Base-by-base conservation (phyloP, 2,329 filamentous ascomycete species). In the Lasiodiplodia citricola region DNA sequence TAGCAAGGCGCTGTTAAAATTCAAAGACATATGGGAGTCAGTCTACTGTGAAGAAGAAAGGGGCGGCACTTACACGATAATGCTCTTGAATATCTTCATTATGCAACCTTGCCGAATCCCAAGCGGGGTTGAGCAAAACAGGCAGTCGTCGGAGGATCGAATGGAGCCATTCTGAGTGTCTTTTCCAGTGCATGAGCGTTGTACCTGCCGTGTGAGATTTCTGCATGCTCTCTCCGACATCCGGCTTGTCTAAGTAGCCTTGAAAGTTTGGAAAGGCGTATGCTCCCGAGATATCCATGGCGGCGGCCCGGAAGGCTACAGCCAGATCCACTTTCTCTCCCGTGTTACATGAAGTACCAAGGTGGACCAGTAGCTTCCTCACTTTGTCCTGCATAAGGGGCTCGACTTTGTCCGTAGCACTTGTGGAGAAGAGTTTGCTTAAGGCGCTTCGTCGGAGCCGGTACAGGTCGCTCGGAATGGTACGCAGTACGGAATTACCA, bases 401-500 rank as follows among this genome's bases (percentile, higher is more conserved):
- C 14, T 68, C 67, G 18, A 70, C 58, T 14, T 58, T 25, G 14
- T 37, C 50, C 25, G 72, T 63, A 6, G 69, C 56, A n/a, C 47
- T 38, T 16, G 41, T 51, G 14, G 63, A 69, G 70, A 73, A 71
- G 67, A 69, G 69, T 21, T 62, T 66, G 31, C 25, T 63, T 38
- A 71, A 50, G 13, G 67, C 69, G 23, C 41, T 62, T 21, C 68
- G 68, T 68, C 65, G 60, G 28, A 71, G 52, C 13, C 73, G 74
- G 65, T 80, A 77, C 18, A 70, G 64, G 7, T 58, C 25, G 25
- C 41, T 23, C 10, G 28, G 25, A 2, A 55, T 50, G 18, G 68
- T 71, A 2, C 7, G 35, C 21, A 71, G 66, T 10, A 35, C 21
- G 5, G 38, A 28, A 25, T n/a, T 21, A 1, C 16, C n/a, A 18